phyloP scores from a whole-genome alignment of 139 green algal species.

The Parachlorella kessleri region DNA sequence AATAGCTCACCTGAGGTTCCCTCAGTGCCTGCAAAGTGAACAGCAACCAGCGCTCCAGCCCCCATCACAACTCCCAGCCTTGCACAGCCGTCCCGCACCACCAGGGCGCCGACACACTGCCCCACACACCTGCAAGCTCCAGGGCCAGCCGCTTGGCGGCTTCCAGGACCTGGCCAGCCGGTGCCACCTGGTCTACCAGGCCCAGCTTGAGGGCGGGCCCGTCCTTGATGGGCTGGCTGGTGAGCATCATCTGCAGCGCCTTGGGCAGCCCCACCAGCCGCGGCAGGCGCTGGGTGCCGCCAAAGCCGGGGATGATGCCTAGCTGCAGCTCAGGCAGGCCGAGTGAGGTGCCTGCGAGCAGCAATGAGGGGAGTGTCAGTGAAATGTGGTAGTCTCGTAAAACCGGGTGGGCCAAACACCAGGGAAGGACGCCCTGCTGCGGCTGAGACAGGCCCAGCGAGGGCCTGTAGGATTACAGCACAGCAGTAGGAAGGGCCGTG shows the following conservation, averaged over 20 bases:
- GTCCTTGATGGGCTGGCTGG: conserved; percentile 73
- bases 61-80: too few relatives aligned
- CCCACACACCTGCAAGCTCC: conserved; percentile 74
- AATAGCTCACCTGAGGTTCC: too few relatives aligned
- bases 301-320: conserved; percentile 98
- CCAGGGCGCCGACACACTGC: too few relatives aligned
- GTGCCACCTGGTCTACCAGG: conserved; percentile 89
- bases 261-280: conserved; percentile 94
- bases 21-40: too few relatives aligned
- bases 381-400: not conserved
- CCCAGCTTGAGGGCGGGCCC: conserved; percentile 73
- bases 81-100: not conserved
- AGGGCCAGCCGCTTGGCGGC: conserved; percentile 68
- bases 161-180: conserved; percentile 61
- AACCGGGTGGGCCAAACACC: not conserved
- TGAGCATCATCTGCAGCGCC: conserved; percentile 95
- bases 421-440: too few relatives aligned
- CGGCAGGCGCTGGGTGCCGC: conserved; percentile 96
- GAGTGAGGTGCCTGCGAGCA: conserved; percentile 68
- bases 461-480: not conserved
- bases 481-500: not conserved
- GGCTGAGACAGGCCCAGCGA: too few relatives aligned
- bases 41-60: not conserved
- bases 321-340: conserved; percentile 97
- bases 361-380: not conserved